A percentile compares a stretch with the other conserved stretches of the same genome.
phyloP scores from a whole-genome alignment of 148 eudicot genomes.

The Amaranthus palmeri region DNA sequence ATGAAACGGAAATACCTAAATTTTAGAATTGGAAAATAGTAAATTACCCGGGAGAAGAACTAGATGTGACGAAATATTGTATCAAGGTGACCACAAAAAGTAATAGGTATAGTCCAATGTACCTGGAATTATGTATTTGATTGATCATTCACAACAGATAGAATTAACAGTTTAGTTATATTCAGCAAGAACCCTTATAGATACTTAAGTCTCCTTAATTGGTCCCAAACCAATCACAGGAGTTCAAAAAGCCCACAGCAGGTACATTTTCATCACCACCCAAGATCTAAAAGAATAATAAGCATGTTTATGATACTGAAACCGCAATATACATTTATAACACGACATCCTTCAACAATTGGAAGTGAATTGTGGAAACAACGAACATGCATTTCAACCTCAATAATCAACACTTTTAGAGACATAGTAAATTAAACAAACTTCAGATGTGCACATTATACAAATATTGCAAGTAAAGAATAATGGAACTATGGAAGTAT shows the following conservation, averaged over 20 bases:
- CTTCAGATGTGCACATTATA: not conserved
- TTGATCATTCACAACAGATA: not conserved
- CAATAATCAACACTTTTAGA: too few species aligned
- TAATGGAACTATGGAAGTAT: not conserved
- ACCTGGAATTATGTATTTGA: constrained; percentile 40
- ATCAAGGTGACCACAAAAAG: constrained; percentile 68
- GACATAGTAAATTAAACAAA: too few species aligned
- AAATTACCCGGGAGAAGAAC: constrained; percentile 87
- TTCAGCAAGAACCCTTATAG: not conserved
- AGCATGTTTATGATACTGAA: not conserved
- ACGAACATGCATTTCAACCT: too few species aligned
- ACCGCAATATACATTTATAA: too few species aligned
- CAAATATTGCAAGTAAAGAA: too few species aligned
- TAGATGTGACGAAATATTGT: constrained; percentile 74
- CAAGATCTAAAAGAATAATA: not conserved
- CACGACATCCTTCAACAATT: too few species aligned
- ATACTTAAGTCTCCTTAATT: not conserved
- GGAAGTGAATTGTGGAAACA: too few species aligned
- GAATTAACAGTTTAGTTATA: not conserved
- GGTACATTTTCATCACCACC: not conserved
- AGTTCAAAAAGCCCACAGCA: not conserved
- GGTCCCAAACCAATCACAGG: not conserved
- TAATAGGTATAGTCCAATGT: constrained; percentile 48
- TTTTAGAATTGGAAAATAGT: not conserved
- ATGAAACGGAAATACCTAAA: not conserved